Evolutionary conservation across 345 rosid genomes (phyloP), one percentile per base, ranked within the genome.

Genomic region (Hibiscus syriacus): DNA sequence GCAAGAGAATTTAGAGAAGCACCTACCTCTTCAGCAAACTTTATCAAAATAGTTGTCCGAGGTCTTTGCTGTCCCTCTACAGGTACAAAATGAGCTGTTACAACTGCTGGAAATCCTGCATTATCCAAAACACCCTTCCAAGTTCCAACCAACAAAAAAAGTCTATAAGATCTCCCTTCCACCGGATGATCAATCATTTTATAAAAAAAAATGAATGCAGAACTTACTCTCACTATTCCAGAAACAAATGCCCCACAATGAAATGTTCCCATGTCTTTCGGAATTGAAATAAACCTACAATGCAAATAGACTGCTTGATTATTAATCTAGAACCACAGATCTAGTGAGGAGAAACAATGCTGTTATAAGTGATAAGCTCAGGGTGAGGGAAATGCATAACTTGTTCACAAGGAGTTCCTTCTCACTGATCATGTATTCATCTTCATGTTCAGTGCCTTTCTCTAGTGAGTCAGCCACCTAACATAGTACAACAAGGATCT

Each of bases 231-330:
- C 0, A 94, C 98, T 72, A 94, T 89, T 70, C 99, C 98, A 69
- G 99, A 98, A 74, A 89, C 98, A 85, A 91, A 94, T 16, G 99
- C 99, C 17, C 98, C 98, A 9, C 98, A 94, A 77, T 94, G 89
- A 72, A 94, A 94, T 25, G 99, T 86, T 48, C 98, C 99, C 98
- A 94, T 94, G 73, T 94, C 99, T 82, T 94, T 91, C n/a, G 98
- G 98, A 61, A 91, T 88, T n/a, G n/a, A n/a, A n/a, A n/a, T n/a
- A n/a, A n/a, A n/a, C n/a, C n/a, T n/a, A n/a, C n/a, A n/a, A n/a
- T 14, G 30, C 30, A 67, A 25, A 43, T 43, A 60, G 22, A 54
- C 62, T 49, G 55, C 57, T 29, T 45, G 14, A 66, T 50, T 26
- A 9, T 26, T 50, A 41, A 49, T 20, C 56, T 30, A 70, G 38